A percentile compares a stretch with the other conserved stretches of the same genome.
Evolutionary conservation across 1,139 yeast genomes (phyloP).

Genomic region (Saccharomyces hybrid): DNA sequence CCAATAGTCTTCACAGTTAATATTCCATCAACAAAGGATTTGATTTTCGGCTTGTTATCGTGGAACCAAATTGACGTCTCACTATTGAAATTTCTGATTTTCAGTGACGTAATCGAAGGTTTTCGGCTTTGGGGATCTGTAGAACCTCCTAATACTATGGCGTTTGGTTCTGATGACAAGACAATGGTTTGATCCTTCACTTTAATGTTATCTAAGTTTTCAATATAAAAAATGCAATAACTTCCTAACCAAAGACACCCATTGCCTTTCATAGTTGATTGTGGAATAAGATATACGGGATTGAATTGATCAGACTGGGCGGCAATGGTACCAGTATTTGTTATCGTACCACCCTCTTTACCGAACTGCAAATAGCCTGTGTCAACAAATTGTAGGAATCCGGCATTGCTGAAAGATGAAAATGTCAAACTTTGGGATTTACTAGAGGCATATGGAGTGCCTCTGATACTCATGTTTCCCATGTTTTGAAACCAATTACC

Average conservation of each 20-base stretch:
- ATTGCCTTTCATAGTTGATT: not conserved
- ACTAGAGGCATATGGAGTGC: not conserved
- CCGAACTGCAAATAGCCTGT: not conserved
- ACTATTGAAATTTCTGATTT: not conserved
- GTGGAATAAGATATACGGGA: not conserved
- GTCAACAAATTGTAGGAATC: not conserved
- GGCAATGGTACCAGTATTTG: not conserved
- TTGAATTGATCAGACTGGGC: not conserved
- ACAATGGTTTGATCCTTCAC: not conserved
- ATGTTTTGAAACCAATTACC: not conserved
- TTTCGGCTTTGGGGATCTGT: not conserved
- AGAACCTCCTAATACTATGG: not conserved
- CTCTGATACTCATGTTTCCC: not conserved
- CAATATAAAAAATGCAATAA: not conserved
- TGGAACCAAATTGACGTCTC: not conserved
- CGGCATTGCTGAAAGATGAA: not conserved
- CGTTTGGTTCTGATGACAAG: not conserved
- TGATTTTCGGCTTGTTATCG: not conserved
- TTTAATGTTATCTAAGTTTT: not conserved
- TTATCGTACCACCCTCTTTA: not conserved
- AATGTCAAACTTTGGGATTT: not conserved
- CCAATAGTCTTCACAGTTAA: not conserved
- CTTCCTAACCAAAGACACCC: not conserved
- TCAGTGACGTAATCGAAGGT: not conserved
- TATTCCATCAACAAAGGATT: not conserved